Conservation (phyloP, 129 eudicot species). For the Flaveria sonorensis region DNA sequence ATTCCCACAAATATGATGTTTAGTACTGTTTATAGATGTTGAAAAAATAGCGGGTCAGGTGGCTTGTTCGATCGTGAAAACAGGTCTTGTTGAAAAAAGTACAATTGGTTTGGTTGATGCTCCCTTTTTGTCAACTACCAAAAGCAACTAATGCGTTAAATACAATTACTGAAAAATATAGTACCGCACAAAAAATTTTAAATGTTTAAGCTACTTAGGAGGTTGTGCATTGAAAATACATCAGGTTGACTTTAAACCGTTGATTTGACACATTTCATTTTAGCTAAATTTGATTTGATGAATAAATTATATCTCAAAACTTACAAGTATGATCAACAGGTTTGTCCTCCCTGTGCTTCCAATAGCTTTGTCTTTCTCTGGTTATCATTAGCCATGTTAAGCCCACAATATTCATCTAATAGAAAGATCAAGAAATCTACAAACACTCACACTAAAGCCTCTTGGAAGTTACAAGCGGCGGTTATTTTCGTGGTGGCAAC, state of each 20-base stretch:
- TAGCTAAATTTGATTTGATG: not conserved
- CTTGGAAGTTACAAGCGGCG: constrained; percentile 44
- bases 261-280: not conserved
- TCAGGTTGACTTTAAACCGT: not conserved
- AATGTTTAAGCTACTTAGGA: not conserved
- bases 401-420: constrained; percentile 27
- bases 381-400: constrained; percentile 64
- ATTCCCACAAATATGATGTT: not conserved
- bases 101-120: not conserved
- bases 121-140: not conserved
- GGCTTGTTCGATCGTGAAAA: not conserved
- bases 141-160: not conserved
- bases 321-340: constrained; percentile 47
- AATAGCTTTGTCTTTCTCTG: constrained; percentile 76
- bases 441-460: constrained; percentile 33
- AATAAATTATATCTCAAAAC: not conserved
- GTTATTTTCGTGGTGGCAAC: constrained; percentile 69
- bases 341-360: constrained; percentile 99
- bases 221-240: not conserved
- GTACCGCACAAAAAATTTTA: not conserved
- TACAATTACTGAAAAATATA: not conserved
- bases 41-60: not conserved
- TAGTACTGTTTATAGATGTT: not conserved
- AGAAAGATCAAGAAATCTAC: constrained; percentile 40
- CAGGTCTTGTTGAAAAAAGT: not conserved